phyloP scores from a whole-genome alignment of 805 yeast genomes.

The Brettanomyces nanus region DNA sequence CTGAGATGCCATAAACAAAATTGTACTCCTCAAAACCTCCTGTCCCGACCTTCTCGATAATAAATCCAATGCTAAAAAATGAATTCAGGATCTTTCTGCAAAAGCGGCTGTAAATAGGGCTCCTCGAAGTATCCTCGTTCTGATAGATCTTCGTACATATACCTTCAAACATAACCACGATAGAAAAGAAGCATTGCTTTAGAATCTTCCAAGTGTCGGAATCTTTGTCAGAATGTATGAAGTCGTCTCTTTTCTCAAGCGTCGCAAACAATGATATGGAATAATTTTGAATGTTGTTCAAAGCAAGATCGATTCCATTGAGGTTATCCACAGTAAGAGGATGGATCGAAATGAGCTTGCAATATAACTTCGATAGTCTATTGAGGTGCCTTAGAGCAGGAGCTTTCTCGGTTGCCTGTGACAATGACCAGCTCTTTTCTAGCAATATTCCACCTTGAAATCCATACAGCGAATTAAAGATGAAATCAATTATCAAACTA shows the following conservation, averaged over 20 bases:
- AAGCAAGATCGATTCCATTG: conserved; percentile 15
- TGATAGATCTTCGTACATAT: conserved; percentile 18
- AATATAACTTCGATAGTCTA: conserved; percentile 35
- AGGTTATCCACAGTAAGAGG: conserved; percentile 8
- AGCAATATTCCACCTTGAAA: conserved; percentile 14
- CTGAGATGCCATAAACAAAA: conserved; percentile 40
- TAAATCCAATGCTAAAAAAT: conserved; percentile 37
- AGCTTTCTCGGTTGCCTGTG: conserved; percentile 4
- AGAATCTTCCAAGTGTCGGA: conserved; percentile 18
- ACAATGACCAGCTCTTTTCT: neutral
- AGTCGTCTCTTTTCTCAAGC: neutral
- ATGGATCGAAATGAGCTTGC: conserved; percentile 13
- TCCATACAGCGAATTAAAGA: conserved; percentile 18
- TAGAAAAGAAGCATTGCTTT: conserved; percentile 34
- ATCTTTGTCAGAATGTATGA: conserved; percentile 11
- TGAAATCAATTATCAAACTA: conserved; percentile 9
- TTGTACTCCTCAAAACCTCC: conserved; percentile 61
- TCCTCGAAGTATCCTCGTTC: conserved; percentile 17
- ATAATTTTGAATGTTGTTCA: conserved; percentile 1
- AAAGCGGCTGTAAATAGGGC: conserved; percentile 6
- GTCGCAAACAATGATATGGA: neutral
- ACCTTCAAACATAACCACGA: conserved; percentile 44
- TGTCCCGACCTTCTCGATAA: conserved; percentile 46
- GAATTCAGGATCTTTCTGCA: conserved; percentile 29
- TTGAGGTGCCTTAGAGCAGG: conserved; percentile 45